Evolutionary conservation across 2,329 filamentous ascomycete genomes (phyloP).

Genomic region (Fusarium clavum): DNA sequence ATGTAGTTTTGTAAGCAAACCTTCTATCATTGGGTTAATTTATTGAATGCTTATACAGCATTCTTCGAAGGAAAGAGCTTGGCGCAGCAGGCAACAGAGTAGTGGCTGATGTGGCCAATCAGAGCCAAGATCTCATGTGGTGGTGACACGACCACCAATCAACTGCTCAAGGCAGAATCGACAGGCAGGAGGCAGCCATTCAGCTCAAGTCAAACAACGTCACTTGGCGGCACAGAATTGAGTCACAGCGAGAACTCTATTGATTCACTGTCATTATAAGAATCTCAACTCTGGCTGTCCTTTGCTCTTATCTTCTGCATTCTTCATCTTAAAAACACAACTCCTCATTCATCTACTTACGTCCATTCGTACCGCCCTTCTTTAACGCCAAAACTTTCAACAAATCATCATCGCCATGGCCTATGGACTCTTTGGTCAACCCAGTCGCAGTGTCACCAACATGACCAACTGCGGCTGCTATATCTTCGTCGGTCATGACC

Average conservation of each 20-base stretch:
- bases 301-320: background rate
- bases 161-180: conserved; percentile 9
- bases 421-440: background rate
- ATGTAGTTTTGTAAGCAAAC: background rate
- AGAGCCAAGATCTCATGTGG: fast-evolving
- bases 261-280: conserved; percentile 9
- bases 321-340: background rate
- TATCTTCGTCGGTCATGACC: conserved; percentile 37
- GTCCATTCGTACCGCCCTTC: background rate
- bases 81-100: conserved; percentile 22
- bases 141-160: background rate
- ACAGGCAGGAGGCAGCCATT: conserved; percentile 26
- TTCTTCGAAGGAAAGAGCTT: background rate
- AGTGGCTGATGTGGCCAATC: conserved; percentile 5
- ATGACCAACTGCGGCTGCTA: conserved; percentile 52
- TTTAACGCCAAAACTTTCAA: background rate
- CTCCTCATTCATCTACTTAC: background rate
- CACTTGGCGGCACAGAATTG: background rate
- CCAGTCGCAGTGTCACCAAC: background rate
- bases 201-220: background rate
- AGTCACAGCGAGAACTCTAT: background rate
- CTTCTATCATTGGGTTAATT: background rate
- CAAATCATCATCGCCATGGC: background rate
- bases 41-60: background rate
- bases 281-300: background rate